Percentiles rank a stretch among this genome's conserved stretches.
Conservation (phyloP, 352 stramenopile genomes). For the Phytophthora tubulina region DNA sequence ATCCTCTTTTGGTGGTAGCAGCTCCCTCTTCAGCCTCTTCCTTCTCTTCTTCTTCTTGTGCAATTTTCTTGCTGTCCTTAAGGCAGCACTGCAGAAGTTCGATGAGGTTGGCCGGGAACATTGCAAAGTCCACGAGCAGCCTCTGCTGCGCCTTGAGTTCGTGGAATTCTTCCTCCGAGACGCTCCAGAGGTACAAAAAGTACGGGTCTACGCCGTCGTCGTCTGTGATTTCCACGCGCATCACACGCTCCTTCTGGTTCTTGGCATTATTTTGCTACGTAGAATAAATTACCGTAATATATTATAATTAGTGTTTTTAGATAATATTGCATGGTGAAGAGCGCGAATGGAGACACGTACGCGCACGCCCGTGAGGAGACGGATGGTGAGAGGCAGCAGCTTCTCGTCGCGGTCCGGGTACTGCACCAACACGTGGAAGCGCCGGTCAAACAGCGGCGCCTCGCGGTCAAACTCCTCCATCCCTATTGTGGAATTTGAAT, state of each 20-base stretch:
- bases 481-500: background rate
- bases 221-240: constrained; percentile 95
- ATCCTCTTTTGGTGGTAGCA: background rate
- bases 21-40: constrained; percentile 18
- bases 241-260: constrained; percentile 89
- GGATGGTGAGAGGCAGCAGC: constrained; percentile 76
- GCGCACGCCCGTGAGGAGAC: constrained; percentile 76
- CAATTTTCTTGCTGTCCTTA: constrained; percentile 67
- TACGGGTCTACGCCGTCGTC: constrained; percentile 92
- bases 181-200: constrained; percentile 94
- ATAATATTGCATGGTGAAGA: background rate
- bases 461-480: constrained; percentile 89
- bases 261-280: constrained; percentile 73
- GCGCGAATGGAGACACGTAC: constrained; percentile 45
- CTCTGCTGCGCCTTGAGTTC: constrained; percentile 94
- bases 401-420: constrained; percentile 84
- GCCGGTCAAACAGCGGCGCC: constrained; percentile 83
- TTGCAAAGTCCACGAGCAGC: constrained; percentile 94
- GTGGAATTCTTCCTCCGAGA: constrained; percentile 96
- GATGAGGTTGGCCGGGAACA: constrained; percentile 94
- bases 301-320: background rate
- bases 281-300: constrained; percentile 5
- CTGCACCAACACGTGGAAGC: constrained; percentile 88
- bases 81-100: constrained; percentile 92
- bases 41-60: constrained; percentile 33